Base-by-base conservation (phyloP, 192 early-diverging fungal species). In the Blastocladiella britannica region DNA sequence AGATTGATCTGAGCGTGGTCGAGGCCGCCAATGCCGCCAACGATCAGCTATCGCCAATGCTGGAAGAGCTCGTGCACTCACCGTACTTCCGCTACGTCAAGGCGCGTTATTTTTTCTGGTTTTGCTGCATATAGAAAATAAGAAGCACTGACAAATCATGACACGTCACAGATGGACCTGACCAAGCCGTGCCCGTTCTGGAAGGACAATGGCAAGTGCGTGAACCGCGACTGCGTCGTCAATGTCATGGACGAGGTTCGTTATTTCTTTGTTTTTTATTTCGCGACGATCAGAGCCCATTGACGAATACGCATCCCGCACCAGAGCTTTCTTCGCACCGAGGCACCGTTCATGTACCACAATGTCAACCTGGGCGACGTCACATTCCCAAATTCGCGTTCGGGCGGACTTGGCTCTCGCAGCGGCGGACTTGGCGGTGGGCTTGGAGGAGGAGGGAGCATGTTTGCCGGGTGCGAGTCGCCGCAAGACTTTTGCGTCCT, bases 161-260 rank as follows among this genome's bases (percentile, higher is more conserved):
- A n/a, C n/a, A n/a, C n/a, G n/a, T n/a, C 20, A 29, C 61, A 88
- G 79, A 77, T 89, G 23, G 83, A 94, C 62, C 67, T 96, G 56
- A 85, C 86, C 71, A 80, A 81, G 56, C 83, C 82, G 4, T 96
- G 93, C 60, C 80, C 79, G 9, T 93, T 91, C 66, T 96, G 93
- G 93, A 70, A 74, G 23, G 86, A 84, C 23, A 82, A 89, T 62
- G 77, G 73, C 23, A 70, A 82, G 26, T 96, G 93, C 66, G 75
- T 83, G 58, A 77, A 88, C 60, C 62, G 77, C 52, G 85, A 90
- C 59, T 96, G 93, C 65, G 77, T 83, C 9, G 93, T 93, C 6
- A 69, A 78, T 51, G 79, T 83, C n/a, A 72, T 80, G 7, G 87
- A 89, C 53, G 87, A 90, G 67, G 75, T 76, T 3, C 12, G 0